Evolutionary conservation across 768 basidiomycete species (phyloP), one percentile per base, ranked within the genome.

Genomic region (Austroboletus eburneus): DNA sequence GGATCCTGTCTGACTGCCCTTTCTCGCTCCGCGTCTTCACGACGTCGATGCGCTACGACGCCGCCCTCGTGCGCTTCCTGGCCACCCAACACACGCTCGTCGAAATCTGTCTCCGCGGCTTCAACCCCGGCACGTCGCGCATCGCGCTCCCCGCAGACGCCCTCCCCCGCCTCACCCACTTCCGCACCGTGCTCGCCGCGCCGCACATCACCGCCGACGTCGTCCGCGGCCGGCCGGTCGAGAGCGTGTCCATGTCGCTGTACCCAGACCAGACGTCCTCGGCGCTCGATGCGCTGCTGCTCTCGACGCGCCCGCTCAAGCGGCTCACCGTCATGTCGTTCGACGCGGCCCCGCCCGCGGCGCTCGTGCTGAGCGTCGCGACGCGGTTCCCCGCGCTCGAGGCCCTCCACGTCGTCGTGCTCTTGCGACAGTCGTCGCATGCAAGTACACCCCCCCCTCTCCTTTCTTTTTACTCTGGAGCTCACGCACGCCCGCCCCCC

Each of bases 241-340:
- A 73, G 42, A 62, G 64, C 38, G 76, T 75, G 7, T 79, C 78
- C 2, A 67, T 82, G 35, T 73, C 80, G n/a, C 63, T 82, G 25
- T 76, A 74, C 48, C 65, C 73, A 0, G 64, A 66, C 3, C 66
- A 67, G 35, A 69, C 67, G 0, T 50, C 60, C n/a, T 42, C 64
- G 2, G 69, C 76, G 10, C 67, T 83, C 42, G 69, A 76, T 36
- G 72, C 72, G 2, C 63, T 83, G 5, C 52, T 60, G 5, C 57
- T 66, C 38, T 69, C 74, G 2, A 56, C 71, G 0, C 56, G 49
- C 9, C 66, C 75, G 0, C 56, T 83, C 45, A 67, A 62, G 42
- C 69, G 79, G 51, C 64, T 83, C 32, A 85, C 79, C 21, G 65
- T 82, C 22, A 77, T 83, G 66, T 76, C 76, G 32, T 78, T 83